Percentiles rank a stretch among this genome's conserved stretches.
phyloP scores from a whole-genome alignment of 371 early-diverging fungal species.

The Mucor lusitanicus region DNA sequence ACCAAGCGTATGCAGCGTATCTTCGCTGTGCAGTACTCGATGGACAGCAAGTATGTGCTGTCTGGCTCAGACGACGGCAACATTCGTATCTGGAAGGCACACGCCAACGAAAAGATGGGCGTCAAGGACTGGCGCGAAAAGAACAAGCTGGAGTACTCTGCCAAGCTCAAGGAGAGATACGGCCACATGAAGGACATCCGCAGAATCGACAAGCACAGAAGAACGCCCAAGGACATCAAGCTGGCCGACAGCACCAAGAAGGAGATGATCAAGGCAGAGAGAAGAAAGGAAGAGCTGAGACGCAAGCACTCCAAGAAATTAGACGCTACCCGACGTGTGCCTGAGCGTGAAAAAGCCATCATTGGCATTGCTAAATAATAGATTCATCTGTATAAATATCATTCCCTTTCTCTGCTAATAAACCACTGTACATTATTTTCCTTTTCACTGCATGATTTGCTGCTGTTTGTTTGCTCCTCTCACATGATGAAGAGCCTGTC shows the following conservation, averaged over 20 bases:
- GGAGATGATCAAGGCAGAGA: constrained; percentile 77
- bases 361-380: constrained; percentile 78
- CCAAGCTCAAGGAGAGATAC: constrained; percentile 93
- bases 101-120: constrained; percentile 89
- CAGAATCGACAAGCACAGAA: constrained; percentile 85
- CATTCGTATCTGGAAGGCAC: constrained; percentile 97
- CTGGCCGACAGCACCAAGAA: constrained; percentile 77
- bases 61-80: constrained; percentile 99
- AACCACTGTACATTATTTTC: not conserved
- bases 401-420: not conserved
- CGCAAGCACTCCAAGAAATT: constrained; percentile 78
- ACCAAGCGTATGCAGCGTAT: constrained; percentile 97
- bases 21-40: constrained; percentile 90
- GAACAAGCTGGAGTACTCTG: constrained; percentile 77
- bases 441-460: not conserved
- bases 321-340: constrained; percentile 58
- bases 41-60: constrained; percentile 96
- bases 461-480: too few species aligned
- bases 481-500: not conserved
- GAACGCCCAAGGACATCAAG: constrained; percentile 83
- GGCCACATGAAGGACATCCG: constrained; percentile 91
- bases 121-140: constrained; percentile 80
- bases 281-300: constrained; percentile 82
- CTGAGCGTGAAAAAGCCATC: constrained; percentile 84
- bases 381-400: not conserved